A percentile compares a stretch with the other conserved stretches of the same genome.
Conservation (phyloP, 2,329 filamentous ascomycete genomes). For the Graphilbum fragrans region DNA sequence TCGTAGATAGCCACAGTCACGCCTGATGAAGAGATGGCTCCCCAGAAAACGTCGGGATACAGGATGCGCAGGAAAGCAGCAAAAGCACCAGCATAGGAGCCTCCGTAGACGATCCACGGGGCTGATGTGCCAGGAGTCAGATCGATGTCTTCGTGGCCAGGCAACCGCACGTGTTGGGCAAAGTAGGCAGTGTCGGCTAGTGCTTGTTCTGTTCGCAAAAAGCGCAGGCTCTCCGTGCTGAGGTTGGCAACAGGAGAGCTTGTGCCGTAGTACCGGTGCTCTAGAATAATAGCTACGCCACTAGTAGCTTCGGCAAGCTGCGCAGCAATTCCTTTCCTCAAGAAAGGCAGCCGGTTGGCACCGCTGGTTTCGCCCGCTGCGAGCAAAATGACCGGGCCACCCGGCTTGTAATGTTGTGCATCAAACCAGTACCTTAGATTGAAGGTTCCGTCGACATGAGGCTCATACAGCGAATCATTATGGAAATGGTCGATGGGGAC, state of each 20-base stretch:
- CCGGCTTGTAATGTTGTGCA: conserved; percentile 58
- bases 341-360: conserved; percentile 49
- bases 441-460: conserved; percentile 59
- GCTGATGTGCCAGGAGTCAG: conserved; percentile 27
- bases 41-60: conserved; percentile 72
- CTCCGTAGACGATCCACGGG: conserved; percentile 71
- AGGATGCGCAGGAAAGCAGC: conserved; percentile 63
- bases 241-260: conserved; percentile 60
- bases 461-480: conserved; percentile 65
- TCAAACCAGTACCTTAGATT: conserved; percentile 76
- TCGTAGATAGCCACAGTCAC: conserved; percentile 69
- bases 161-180: conserved; percentile 58
- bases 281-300: conserved; percentile 68
- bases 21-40: conserved; percentile 67
- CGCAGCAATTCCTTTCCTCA: conserved; percentile 67
- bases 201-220: conserved; percentile 73
- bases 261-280: conserved; percentile 78
- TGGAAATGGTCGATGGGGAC: conserved; percentile 70
- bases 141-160: conserved; percentile 52
- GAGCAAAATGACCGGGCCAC: conserved; percentile 72
- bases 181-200: conserved; percentile 76
- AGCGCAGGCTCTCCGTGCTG: conserved; percentile 58
- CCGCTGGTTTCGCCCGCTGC: conserved; percentile 59
- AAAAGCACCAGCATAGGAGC: conserved; percentile 72
- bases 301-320: conserved; percentile 58